Evolutionary conservation across 495 filamentous ascomycete species (phyloP).

Genomic region (Hypoxylon fuscum): DNA sequence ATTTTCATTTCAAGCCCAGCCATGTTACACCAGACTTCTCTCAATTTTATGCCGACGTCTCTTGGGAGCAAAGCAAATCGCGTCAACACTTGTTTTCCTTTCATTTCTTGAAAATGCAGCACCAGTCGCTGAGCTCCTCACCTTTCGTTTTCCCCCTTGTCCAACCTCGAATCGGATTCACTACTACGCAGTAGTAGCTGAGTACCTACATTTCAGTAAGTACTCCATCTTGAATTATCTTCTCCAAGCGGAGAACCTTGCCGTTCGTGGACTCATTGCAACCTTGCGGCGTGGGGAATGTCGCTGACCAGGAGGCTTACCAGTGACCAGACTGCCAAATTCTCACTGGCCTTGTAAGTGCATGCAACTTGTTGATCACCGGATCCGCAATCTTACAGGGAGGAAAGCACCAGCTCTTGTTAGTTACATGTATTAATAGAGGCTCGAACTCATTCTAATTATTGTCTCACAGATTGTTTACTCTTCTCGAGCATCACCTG

Average conservation of each 20-base stretch:
- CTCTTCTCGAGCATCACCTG: constrained; percentile 16
- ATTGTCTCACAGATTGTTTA: background rate
- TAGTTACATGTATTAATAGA: constrained; percentile 30
- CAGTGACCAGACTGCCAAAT: background rate
- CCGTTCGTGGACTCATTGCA: constrained; percentile 15
- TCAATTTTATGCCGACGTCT: no score
- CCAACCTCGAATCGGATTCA: constrained; percentile 16
- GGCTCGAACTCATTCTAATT: constrained; percentile 6
- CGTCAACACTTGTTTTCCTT: background rate
- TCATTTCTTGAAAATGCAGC: no score
- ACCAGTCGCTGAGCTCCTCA: background rate
- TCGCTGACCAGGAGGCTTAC: constrained; percentile 14
- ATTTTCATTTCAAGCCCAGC: no score
- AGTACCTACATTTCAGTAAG: no score
- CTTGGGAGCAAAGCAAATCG: no score
- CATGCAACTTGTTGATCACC: constrained; percentile 31
- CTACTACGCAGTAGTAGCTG: constrained; percentile 3
- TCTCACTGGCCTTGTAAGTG: constrained; percentile 16
- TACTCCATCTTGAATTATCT: no score
- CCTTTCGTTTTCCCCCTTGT: no score
- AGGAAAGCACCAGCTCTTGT: constrained; percentile 1
- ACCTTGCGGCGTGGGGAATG: constrained; percentile 23
- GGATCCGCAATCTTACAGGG: constrained; percentile 26
- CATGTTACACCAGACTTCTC: no score
- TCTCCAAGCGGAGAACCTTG: constrained; percentile 39